Evolutionary conservation across 2,329 filamentous ascomycete species (phyloP), one percentile per base, ranked within the genome.

Genomic region (Capronia epimyces): DNA sequence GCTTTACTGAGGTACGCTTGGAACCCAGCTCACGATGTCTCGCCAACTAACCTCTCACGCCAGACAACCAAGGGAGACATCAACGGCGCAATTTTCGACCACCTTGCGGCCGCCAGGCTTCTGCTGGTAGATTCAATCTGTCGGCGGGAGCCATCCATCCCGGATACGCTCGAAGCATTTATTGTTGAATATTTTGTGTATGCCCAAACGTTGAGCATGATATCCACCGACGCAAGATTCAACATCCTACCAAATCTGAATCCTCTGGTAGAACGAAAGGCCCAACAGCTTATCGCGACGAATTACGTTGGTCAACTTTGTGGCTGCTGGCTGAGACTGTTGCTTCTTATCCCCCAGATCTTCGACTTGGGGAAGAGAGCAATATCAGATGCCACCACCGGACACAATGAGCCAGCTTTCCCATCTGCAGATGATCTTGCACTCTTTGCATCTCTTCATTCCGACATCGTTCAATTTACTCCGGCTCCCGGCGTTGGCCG

Each of bases 161-260:
- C 66, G 1, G 64, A 66, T 10, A 66, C 71, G 8, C 54, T 76
- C 2, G 67, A 69, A 22, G 68, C 73, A 22, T 75, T 75, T 43
- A 66, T 76, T 2, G 67, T 75, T 40, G 74, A 76, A 59, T 75
- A 75, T 32, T 75, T 74, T 52, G 68, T 72, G 52, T 73, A 76
- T 60, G 74, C 72, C 40, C 68, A 71, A 2, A 67, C 70, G 2
- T 67, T 71, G 5, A 75, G 72, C 58, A 74, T 75, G 67, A 72
- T 76, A 39, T 36, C 32, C 13, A n/a, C 13, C 32, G 32, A 36
- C 5, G 6, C 32, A 6, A 36, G 32, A 36, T 36, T n/a, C 13
- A n/a, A 36, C 13, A 36, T 13, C 5, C 32, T 5, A 36, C 13
- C 13, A 6, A 5, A 6, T 6, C 16, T 36, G 13, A 18, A n/a